Evolutionary conservation across 345 rosid species (phyloP), one percentile per base, ranked within the genome.

Genomic region (Linum tenue): DNA sequence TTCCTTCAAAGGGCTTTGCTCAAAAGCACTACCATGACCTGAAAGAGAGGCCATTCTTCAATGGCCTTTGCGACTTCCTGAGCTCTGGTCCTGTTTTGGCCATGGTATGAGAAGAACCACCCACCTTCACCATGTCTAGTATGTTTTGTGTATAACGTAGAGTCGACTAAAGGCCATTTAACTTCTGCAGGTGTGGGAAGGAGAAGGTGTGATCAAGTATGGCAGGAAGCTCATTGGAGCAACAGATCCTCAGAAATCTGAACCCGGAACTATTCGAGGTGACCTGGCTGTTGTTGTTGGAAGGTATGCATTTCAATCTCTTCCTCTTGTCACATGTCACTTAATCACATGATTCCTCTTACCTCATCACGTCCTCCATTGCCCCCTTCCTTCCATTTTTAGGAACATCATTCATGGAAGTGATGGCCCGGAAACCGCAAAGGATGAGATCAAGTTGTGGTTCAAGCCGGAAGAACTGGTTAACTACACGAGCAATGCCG

Each of bases 1-100:
- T 83, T 70, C 99, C 99, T 66, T 79, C 99, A 15, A 94, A 90
- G 79, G 89, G 80, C 4, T 88, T 90, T 64, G 96, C 99, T 4
- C 82, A 88, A 76, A 83, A 84, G 72, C 97, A 94, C 75, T 94
- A 94, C 79, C 89, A 94, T 69, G 99, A 90, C 65, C 83, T 94
- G 67, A 83, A 83, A 82, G 94, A 90, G 74, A 94, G 96, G 69
- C 97, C 99, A 48, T 94, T 94, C 86, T 94, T 94, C 72, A 79
- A 78, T 71, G 96, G 95, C 61, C 84, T 94, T 17, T 92, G 99
- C 55, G 89, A 88, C 43, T 90, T 94, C 88, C 95, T 94, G 60
- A 90, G 99, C 92, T 94, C 99, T 12, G 99, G 99, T 37, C 99
- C 99, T n/a, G 97, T 88, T 66, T 7, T 94, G 68, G 97, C 96